Base-by-base conservation (phyloP, 2,329 filamentous ascomycete genomes). In the Macrophomina pseudophaseolina region DNA sequence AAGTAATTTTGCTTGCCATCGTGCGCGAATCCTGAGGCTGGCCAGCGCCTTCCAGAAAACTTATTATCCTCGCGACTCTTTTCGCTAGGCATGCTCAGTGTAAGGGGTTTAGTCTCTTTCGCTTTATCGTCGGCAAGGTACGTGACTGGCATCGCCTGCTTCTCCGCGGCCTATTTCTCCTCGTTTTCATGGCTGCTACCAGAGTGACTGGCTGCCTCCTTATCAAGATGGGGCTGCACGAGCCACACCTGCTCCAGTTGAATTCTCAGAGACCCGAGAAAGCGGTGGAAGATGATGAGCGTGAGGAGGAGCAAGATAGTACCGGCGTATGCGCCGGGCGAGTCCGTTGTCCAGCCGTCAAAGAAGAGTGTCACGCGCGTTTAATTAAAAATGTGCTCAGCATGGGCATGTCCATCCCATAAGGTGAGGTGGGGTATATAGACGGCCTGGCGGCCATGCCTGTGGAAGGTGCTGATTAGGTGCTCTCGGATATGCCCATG, bases 321-420 rank as follows among this genome's bases (percentile, higher is more conserved):
- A 5, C 72, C 68, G 16, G 72, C 64, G 63, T 77, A 77, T 8
- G 70, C 66, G 0, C 66, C 59, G 2, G 72, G 69, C 7, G 74
- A 71, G 2, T 70, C 71, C 1, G 73, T 75, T 1, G 72, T 74
- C 74, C 73, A 76, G 38, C 69, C 62, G 3, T 70, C 70, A 64
- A 76, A 73, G 68, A 72, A 74, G 23, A 76, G 70, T 1, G 74
- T 75, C 18, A 75, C 70, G 14, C 60, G 65, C 2, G 73, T 76
- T 53, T 69, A 28, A 71, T 67, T 0, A 71, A 73, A 49, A 75
- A 75, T 12, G 73, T 73, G n/a, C 68, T 71, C 5, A 72, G 66
- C 74, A 75, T 76, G 49, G 65, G 40, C 35, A 42, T 42, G 33
- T 11, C 11, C 23, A 42, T 58, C n/a, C 18, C 48, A 2, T 18